Evolutionary conservation across 2,329 filamentous ascomycete genomes (phyloP).

Genomic region (Ciborinia camelliae): DNA sequence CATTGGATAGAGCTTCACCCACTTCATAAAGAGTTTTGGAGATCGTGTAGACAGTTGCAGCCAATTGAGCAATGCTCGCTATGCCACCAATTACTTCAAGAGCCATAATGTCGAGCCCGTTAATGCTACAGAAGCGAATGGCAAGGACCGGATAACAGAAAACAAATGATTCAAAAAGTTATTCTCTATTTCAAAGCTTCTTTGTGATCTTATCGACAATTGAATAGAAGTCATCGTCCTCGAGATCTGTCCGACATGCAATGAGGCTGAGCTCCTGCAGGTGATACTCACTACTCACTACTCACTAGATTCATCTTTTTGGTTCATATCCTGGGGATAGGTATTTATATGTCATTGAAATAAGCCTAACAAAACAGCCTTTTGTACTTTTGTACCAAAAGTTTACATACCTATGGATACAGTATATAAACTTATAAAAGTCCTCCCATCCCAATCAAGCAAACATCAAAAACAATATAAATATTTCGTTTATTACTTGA

Average conservation of each 20-base stretch:
- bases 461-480: not conserved
- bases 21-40: conserved; percentile 26
- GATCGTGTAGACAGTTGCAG: conserved; percentile 23
- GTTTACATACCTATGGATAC: not conserved
- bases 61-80: conserved; percentile 24
- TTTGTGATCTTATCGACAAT: not conserved
- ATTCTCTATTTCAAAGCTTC: too few species aligned
- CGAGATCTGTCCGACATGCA: not conserved
- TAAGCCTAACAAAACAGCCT: not conserved
- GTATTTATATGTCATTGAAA: not conserved
- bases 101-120: conserved; percentile 1
- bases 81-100: conserved; percentile 25
- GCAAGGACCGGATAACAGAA: not conserved
- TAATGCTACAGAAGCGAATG: not conserved
- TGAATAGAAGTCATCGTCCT: not conserved
- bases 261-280: not conserved
- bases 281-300: not conserved
- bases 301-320: too few species aligned
- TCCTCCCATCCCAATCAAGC: not conserved
- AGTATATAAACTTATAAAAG: too few species aligned
- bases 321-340: not conserved
- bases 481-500: too few species aligned
- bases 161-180: not conserved
- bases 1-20: conserved; percentile 23
- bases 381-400: too few species aligned